Evolutionary conservation across 345 rosid species (phyloP).

Genomic region (Chamaenerion angustifolium): DNA sequence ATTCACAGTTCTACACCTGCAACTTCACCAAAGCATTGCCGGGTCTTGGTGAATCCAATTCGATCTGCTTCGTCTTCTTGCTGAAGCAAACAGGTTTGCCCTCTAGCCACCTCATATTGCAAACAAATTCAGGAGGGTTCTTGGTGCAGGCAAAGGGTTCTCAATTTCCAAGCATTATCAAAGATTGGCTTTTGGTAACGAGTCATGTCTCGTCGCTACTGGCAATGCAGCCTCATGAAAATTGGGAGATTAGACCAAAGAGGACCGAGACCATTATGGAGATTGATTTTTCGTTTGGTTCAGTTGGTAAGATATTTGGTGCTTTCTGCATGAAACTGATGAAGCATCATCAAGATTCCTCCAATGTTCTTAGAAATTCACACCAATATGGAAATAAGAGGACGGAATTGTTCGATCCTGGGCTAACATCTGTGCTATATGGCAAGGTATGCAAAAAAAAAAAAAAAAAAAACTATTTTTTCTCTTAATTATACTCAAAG

Average conservation of each 20-base stretch:
- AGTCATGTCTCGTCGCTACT: conserved; percentile 27
- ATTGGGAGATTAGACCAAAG: conserved; percentile 40
- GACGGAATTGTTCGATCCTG: conserved; percentile 14
- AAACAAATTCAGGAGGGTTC: conserved; percentile 62
- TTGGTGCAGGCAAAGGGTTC: conserved; percentile 37
- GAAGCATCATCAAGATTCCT: conserved; percentile 21
- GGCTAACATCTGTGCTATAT: conserved; percentile 11
- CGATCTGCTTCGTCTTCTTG: conserved; percentile 52
- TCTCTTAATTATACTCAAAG: conserved; percentile 1
- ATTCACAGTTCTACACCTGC: conserved; percentile 50
- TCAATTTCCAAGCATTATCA: conserved; percentile 11
- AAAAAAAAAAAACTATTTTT: too few relatives aligned
- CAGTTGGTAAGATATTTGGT: conserved; percentile 33
- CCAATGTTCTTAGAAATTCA: conserved; percentile 14
- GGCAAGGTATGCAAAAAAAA: conserved; percentile 21
- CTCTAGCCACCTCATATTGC: conserved; percentile 40
- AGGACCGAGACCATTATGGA: conserved; percentile 28
- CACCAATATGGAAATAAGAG: conserved; percentile 14
- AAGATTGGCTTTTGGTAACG: conserved; percentile 43
- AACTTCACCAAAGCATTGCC: conserved; percentile 37
- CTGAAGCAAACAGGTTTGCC: conserved; percentile 52
- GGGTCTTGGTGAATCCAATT: conserved; percentile 45
- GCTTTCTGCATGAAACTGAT: conserved; percentile 37
- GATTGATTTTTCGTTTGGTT: conserved; percentile 35
- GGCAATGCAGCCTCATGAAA: conserved; percentile 34